Base-by-base conservation (phyloP, 1,139 yeast genomes). In the Hemisphaericaspora subhashii region DNA sequence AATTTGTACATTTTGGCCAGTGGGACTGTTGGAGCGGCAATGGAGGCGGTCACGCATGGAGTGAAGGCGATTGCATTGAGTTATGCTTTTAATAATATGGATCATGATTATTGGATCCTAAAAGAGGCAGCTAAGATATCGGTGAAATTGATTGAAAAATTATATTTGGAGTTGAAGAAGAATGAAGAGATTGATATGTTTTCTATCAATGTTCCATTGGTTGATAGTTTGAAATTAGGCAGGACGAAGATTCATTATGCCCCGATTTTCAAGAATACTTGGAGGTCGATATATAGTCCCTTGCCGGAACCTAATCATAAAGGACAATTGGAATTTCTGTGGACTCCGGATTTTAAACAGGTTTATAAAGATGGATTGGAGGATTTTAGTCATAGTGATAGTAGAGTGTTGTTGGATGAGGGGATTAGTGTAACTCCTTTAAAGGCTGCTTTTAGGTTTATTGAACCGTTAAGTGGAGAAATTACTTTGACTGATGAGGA, bases 1-100 rank as follows among this genome's bases (percentile, higher is more conserved):
- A 88, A 94, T n/a, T 77, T 92, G 33, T 92, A 89, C 59, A 86
- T 89, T 41, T 76, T 92, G 54, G 81, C 96, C 9, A 83, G 94
- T 51, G 98, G 98, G n/a, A 92, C 98, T 1, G 86, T 92, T 20
- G 98, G 98, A 18, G 98, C 96, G 1, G 95, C 97, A 0, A 80
- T 90, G 89, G 98, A 92, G 62, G 95, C 92, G 1, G 87, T 86
- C 2, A 78, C 92, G 32, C 83, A 87, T 44, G 90, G 89, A 1
- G 76, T 76, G 27, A 81, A 74, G 51, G 68, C 96, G 3, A 73
- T 92, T 45, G 97, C 96, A 2, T 55, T 92, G 33, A 86, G 95
- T 30, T 92, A 80, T 70, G 92, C 95, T 6, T 90, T 83, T 56
- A 75, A 74, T 41, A 63, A 69, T 33, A 66, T 76, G 39, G 62